Evolutionary conservation across 805 yeast genomes (phyloP).

Genomic region (Candida oleophila): DNA sequence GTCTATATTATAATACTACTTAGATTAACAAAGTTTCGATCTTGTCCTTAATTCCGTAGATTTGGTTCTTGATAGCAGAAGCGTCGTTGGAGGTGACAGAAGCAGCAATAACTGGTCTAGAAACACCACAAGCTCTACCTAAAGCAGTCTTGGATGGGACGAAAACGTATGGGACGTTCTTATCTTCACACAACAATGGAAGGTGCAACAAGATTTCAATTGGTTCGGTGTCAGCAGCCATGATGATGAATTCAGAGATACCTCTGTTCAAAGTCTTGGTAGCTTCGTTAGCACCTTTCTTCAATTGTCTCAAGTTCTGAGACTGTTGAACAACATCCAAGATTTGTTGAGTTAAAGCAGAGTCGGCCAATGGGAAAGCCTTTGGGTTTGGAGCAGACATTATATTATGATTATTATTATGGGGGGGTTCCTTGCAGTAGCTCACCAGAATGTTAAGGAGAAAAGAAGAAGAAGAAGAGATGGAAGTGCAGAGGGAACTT

Average conservation of each 20-base stretch:
- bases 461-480: conserved; percentile 7
- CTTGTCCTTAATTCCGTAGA: conserved; percentile 97
- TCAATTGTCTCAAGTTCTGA: conserved; percentile 95
- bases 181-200: conserved; percentile 98
- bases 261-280: conserved; percentile 99
- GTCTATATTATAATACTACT: conserved; percentile 7
- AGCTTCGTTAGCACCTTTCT: conserved; percentile 99
- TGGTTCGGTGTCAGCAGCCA: conserved; percentile 99
- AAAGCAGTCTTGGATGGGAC: conserved; percentile 98
- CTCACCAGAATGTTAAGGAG: conserved; percentile 28
- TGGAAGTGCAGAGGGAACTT: neutral
- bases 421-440: conserved; percentile 52
- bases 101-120: conserved; percentile 99
- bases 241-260: conserved; percentile 96
- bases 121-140: conserved; percentile 99
- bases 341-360: conserved; percentile 93
- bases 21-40: conserved; percentile 95
- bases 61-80: conserved; percentile 94
- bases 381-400: conserved; percentile 95
- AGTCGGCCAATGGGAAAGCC: conserved; percentile 98
- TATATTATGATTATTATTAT: conserved; percentile 8
- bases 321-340: conserved; percentile 98
- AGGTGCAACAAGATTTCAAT: conserved; percentile 96
- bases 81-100: conserved; percentile 98
- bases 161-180: conserved; percentile 98